Evolutionary conservation across 306 rosid genomes (phyloP).

Genomic region (Rosa chinensis): DNA sequence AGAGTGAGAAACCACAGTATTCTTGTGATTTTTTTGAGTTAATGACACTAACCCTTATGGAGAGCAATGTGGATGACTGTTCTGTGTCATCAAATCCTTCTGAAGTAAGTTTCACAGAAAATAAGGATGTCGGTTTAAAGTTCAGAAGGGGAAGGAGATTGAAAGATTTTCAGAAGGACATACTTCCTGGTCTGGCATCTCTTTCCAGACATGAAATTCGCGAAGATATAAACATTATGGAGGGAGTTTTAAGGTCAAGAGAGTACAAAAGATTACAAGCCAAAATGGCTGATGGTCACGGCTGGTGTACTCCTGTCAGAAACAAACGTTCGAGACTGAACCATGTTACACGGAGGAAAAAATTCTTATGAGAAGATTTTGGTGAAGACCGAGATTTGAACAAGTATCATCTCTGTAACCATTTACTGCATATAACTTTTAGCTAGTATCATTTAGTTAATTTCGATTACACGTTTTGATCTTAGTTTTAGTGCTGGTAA

Average conservation of each 20-base stretch:
- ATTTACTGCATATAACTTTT: background rate
- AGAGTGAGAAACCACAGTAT: constrained; percentile 32
- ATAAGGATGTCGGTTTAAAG: constrained; percentile 34
- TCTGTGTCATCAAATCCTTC: constrained; percentile 37
- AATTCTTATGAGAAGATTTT: constrained; percentile 17
- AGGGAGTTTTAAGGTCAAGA: constrained; percentile 56
- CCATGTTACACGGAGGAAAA: constrained; percentile 25
- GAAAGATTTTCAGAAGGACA: constrained; percentile 61
- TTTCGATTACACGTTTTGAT: background rate
- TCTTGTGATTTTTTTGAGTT: constrained; percentile 51
- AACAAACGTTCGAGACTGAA: constrained; percentile 45
- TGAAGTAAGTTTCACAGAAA: constrained; percentile 28
- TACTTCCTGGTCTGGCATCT: constrained; percentile 61
- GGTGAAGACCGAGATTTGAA: background rate
- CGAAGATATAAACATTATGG: constrained; percentile 58
- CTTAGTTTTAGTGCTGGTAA: background rate
- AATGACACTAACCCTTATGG: constrained; percentile 39
- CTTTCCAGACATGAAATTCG: constrained; percentile 58
- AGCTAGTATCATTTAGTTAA: background rate
- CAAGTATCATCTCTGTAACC: background rate
- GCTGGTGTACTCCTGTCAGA: constrained; percentile 44
- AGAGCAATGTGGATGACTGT: constrained; percentile 38
- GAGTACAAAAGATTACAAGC: constrained; percentile 50
- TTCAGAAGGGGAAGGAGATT: constrained; percentile 58
- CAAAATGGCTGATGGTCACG: constrained; percentile 34